Base-by-base conservation (phyloP, 2,329 filamentous ascomycete genomes). In the Mycosphaerella arachidis region DNA sequence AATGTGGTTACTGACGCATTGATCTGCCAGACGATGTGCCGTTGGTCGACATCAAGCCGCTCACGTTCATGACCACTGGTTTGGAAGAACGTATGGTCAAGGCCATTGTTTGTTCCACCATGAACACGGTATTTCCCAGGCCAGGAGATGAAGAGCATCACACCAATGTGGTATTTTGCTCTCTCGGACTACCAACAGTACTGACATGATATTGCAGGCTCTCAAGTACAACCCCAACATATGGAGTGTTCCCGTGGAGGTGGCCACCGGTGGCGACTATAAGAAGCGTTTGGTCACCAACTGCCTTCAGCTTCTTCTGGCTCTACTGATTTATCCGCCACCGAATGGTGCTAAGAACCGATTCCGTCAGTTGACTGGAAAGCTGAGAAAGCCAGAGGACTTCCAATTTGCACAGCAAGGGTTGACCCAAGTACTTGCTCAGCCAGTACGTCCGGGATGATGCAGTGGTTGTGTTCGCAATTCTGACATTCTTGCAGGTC, bases 191-290 rank as follows among this genome's bases (percentile, higher is more conserved):
- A 7, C 40, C 5, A 7, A 6, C 13, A 43, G 27, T 56, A 16
- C 29, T 50, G n/a, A 27, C 35, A 50, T 51, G 18, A 46, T 48
- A 30, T 46, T 55, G 29, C 56, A 94, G 88, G 91, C 92, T 0
- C 82, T 97, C 65, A 97, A 97, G 73, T 97, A 96, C 75, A 97
- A 97, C 68, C 92, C 93, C 27, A 91, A 91, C 8, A 90, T 86
- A 61, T 99, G 94, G 93, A 86, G 90, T 48, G 89, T 97, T 16
- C 93, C 94, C 8, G 96, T 97, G 72, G 89, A 92, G 56, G 84
- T 97, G 52, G 89, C 95, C 0, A 94, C 93, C 76, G 92, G 97
- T 70, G 62, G 52, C 37, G 86, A 91, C 37, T 63, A 60, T 40
- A 93, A 92, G 74, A 90, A 96, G 73, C 87, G 91, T 29, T 82